Conservation (phyloP, 1,139 yeast species). For the Zhuliangozyma blackwelliae region DNA sequence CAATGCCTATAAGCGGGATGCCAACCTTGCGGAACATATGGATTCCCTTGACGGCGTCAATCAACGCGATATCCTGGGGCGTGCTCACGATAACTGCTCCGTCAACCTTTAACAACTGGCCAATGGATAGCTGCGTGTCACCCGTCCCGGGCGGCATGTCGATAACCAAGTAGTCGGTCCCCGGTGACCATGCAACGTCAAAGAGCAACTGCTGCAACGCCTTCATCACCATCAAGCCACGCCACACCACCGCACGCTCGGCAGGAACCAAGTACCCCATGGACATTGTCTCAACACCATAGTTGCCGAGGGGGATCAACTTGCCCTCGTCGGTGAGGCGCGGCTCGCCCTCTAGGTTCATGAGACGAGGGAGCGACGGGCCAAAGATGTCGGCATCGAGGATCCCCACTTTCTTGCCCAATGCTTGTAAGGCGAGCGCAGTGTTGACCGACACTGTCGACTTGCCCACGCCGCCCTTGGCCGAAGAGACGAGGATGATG, state of each 20-base stretch:
- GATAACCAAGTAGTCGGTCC: constrained; percentile 61
- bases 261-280: constrained; percentile 82
- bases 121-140: constrained; percentile 76
- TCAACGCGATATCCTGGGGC: constrained; percentile 80
- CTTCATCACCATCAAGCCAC: constrained; percentile 85
- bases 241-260: constrained; percentile 73
- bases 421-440: constrained; percentile 55
- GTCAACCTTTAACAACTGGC: constrained; percentile 70
- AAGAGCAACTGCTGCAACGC: constrained; percentile 78
- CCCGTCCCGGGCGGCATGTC: constrained; percentile 96
- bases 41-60: constrained; percentile 79
- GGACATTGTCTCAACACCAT: constrained; percentile 81
- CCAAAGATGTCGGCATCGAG: constrained; percentile 84
- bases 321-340: constrained; percentile 51
- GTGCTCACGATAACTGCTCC: constrained; percentile 84
- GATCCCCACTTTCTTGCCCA: constrained; percentile 61
- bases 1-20: constrained; percentile 74
- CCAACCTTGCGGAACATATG: constrained; percentile 71
- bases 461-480: constrained; percentile 73
- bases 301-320: constrained; percentile 66
- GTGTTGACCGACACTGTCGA: constrained; percentile 60
- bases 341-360: constrained; percentile 66
- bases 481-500: constrained; percentile 69
- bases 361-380: constrained; percentile 71
- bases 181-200: constrained; percentile 73